Evolutionary conservation across 345 rosid species (phyloP).

Genomic region (Camelina sativa): DNA sequence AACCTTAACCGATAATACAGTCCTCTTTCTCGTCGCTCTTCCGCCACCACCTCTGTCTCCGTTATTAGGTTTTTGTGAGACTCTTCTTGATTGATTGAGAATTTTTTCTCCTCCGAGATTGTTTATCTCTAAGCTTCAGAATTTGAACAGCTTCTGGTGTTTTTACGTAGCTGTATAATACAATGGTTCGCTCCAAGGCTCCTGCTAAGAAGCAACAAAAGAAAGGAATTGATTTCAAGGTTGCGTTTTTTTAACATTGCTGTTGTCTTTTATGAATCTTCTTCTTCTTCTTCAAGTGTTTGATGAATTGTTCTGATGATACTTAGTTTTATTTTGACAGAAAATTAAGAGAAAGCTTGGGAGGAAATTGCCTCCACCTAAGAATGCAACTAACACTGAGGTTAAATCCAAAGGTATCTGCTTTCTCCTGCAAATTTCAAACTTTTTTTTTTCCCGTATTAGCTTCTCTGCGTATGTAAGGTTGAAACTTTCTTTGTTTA

Average conservation of each 20-base stretch:
- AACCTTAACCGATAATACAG: constrained; percentile 2
- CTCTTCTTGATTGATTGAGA: neutral
- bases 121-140: constrained; percentile 3
- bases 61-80: constrained; percentile 29
- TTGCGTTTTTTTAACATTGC: neutral
- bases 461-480: constrained; percentile 14
- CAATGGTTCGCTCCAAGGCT: constrained; percentile 68
- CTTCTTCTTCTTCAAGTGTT: neutral
- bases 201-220: constrained; percentile 81
- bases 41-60: constrained; percentile 34
- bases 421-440: constrained; percentile 14
- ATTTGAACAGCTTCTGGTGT: neutral
- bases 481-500: neutral
- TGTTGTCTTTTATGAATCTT: neutral
- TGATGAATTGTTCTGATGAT: neutral
- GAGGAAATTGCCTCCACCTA: constrained; percentile 83
- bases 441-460: neutral
- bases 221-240: constrained; percentile 87
- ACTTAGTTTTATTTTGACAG: constrained; percentile 42
- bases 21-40: constrained; percentile 1
- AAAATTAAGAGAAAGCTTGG: constrained; percentile 94
- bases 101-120: neutral
- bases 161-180: neutral
- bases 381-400: constrained; percentile 87
- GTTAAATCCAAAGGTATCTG: constrained; percentile 79